Percentiles rank a stretch among this genome's conserved stretches.
Conservation (phyloP, 345 rosid species). For the Murraya koenigii region DNA sequence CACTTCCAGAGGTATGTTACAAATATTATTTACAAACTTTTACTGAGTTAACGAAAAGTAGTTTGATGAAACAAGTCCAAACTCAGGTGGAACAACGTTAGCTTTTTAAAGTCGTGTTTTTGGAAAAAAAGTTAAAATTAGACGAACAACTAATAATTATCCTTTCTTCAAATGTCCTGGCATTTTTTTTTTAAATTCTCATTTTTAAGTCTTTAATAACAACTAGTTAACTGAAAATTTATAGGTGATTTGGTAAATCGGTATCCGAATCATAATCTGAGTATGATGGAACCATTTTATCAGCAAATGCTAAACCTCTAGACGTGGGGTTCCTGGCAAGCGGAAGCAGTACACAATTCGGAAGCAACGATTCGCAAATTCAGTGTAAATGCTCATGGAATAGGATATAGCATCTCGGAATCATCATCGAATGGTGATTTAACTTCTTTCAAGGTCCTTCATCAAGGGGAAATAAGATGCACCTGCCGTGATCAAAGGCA, state of each 20-base stretch:
- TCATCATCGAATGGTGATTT: constrained; percentile 43
- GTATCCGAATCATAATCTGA: constrained; percentile 30
- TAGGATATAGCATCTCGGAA: constrained; percentile 32
- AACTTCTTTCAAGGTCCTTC: constrained; percentile 30
- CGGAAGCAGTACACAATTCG: not conserved
- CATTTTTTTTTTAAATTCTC: too few relatives aligned
- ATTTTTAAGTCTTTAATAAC: too few relatives aligned
- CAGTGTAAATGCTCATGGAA: not conserved
- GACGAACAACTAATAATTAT: too few relatives aligned
- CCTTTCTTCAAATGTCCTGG: not conserved
- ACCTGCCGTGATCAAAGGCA: not conserved
- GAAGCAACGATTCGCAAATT: constrained; percentile 25
- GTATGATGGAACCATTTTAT: constrained; percentile 26
- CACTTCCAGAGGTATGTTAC: too few relatives aligned
- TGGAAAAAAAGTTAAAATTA: too few relatives aligned
- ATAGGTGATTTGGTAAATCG: constrained; percentile 43
- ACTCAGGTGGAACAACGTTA: too few relatives aligned
- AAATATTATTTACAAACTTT: too few relatives aligned
- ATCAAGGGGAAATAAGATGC: constrained; percentile 16
- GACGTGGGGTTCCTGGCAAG: constrained; percentile 23
- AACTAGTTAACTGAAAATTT: too few relatives aligned
- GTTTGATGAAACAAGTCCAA: too few relatives aligned
- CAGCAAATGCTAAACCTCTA: constrained; percentile 4
- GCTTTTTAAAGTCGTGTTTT: too few relatives aligned
- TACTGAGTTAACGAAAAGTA: too few relatives aligned